These are phyloP conservation scores for Ogataea henricii DNA, from an alignment of 805 yeast species.

Conservation along the genomic window DNA sequence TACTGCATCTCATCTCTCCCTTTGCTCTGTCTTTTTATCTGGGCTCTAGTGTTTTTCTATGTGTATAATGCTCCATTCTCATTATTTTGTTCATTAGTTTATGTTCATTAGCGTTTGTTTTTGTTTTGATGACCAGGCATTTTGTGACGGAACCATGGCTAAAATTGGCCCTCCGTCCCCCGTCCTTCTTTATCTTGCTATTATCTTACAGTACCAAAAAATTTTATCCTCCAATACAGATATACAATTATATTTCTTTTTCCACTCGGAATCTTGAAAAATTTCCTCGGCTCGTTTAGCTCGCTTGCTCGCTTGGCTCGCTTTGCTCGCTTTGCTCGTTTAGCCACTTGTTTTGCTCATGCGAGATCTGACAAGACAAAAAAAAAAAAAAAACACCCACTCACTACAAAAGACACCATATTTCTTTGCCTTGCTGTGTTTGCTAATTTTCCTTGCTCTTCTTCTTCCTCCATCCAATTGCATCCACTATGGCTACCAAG, in stretches of 20 bases:
- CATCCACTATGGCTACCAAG: conserved; percentile 2
- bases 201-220: no score
- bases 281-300: conserved; percentile 5
- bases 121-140: conserved; percentile 6
- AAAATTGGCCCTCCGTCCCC: not conserved
- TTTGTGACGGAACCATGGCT: not conserved
- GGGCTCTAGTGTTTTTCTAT: conserved; percentile 6
- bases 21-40: conserved; percentile 2
- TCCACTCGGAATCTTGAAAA: not conserved
- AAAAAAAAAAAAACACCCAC: not conserved
- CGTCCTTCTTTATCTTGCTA: not conserved
- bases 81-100: conserved; percentile 9
- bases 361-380: not conserved
- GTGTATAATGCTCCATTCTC: conserved; percentile 11
- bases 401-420: no score
- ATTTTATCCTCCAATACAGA: conserved; percentile 1
- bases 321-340: conserved; percentile 9
- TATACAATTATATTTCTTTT: conserved; percentile 1
- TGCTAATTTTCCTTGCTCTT: not conserved
- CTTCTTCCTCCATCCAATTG: not conserved
- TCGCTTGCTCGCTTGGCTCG: conserved; percentile 9
- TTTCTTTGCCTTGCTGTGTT: no score
- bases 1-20: no score
- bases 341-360: not conserved
- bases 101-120: conserved; percentile 9